Evolutionary conservation across 345 rosid species (phyloP).

Genomic region (Hirschfeldia incana): DNA sequence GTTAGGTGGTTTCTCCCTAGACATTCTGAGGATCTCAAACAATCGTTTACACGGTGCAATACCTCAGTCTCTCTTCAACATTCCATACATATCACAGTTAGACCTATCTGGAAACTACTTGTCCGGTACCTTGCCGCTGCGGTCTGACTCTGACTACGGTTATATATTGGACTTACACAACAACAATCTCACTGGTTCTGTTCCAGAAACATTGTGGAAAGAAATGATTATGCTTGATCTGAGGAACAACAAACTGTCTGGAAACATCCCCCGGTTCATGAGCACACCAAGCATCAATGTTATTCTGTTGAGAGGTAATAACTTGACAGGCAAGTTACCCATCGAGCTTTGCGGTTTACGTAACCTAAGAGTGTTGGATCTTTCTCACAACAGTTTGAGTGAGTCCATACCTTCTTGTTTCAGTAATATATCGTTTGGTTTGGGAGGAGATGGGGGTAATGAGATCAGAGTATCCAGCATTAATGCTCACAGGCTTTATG

Average conservation of each 20-base stretch:
- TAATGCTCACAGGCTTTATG: slow-evolving; percentile 14
- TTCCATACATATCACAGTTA: slow-evolving; percentile 16
- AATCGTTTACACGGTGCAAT: slow-evolving; percentile 10
- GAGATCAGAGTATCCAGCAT: background rate
- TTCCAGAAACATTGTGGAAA: slow-evolving; percentile 24
- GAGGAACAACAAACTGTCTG: slow-evolving; percentile 16
- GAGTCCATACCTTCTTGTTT: slow-evolving; percentile 22
- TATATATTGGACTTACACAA: slow-evolving; percentile 19
- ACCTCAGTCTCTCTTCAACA: slow-evolving; percentile 24
- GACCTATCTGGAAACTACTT: slow-evolving; percentile 23
- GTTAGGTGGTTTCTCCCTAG: slow-evolving; percentile 14
- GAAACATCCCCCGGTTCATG: slow-evolving; percentile 14
- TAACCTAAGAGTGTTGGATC: slow-evolving; percentile 5
- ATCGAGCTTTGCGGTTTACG: slow-evolving; percentile 5
- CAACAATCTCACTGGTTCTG: slow-evolving; percentile 20
- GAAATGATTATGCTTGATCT: slow-evolving; percentile 16
- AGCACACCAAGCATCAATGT: slow-evolving; percentile 11
- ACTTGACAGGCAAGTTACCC: slow-evolving; percentile 14
- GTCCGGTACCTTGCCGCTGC: slow-evolving; percentile 19
- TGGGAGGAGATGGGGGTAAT: background rate
- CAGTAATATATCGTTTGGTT: slow-evolving; percentile 9
- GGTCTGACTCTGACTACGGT: slow-evolving; percentile 5
- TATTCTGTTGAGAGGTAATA: slow-evolving; percentile 20
- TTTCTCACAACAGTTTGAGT: slow-evolving; percentile 16
- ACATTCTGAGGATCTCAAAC: slow-evolving; percentile 11